Evolutionary conservation across 2,329 filamentous ascomycete genomes (phyloP).

Genomic region (Fusarium keratoplasticum): DNA sequence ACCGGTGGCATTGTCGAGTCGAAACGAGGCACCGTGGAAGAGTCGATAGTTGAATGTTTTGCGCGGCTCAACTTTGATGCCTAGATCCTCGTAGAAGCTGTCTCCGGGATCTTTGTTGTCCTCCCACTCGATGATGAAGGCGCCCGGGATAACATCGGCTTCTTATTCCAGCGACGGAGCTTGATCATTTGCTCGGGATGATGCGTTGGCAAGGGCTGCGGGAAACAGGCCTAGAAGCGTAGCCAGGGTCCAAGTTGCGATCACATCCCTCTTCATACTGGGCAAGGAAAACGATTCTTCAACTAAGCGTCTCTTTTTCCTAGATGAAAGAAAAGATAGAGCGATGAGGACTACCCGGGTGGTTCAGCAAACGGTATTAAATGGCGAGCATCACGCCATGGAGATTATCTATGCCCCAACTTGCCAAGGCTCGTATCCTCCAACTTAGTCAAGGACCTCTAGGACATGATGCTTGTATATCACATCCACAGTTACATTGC

Average conservation of each 20-base stretch:
- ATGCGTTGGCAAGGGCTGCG: not conserved
- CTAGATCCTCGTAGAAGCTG: not conserved
- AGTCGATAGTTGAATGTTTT: not conserved
- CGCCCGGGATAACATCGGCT: not conserved
- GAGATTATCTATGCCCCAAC: not conserved
- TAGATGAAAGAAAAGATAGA: not conserved
- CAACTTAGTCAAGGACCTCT: not conserved
- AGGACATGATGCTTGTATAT: not conserved
- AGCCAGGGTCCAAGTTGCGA: not conserved
- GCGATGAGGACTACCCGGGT: not conserved
- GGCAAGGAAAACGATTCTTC: not conserved
- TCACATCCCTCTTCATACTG: not conserved
- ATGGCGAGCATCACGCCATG: no score
- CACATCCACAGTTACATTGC: not conserved
- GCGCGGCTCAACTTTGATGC: not conserved
- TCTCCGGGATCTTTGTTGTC: not conserved
- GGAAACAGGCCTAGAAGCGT: not conserved
- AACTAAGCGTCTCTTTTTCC: not conserved
- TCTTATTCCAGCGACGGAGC: not conserved
- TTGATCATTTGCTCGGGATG: not conserved
- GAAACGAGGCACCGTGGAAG: not conserved
- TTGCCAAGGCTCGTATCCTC: not conserved
- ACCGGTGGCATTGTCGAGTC: not conserved
- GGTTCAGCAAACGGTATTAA: not conserved
- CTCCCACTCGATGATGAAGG: not conserved